These are phyloP conservation scores for Oryza glaberrima DNA, from an alignment of 176 grass and related monocot genomes.

Conservation along the genomic window DNA sequence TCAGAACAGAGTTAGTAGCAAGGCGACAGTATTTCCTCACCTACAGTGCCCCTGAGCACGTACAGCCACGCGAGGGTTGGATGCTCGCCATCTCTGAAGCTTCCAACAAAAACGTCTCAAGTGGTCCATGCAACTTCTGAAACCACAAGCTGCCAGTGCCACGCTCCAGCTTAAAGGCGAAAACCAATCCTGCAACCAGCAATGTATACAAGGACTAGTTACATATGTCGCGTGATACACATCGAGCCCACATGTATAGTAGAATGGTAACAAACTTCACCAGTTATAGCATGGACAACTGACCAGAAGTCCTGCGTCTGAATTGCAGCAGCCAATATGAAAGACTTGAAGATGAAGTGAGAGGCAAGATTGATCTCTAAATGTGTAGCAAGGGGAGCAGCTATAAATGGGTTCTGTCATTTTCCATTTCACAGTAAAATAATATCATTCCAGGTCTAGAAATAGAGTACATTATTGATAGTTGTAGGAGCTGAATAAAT, in stretches of 20 bases:
- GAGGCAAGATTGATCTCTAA: conserved; percentile 19
- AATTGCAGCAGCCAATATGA: conserved; percentile 3
- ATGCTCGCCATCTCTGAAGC: conserved; percentile 50
- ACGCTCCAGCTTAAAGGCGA: conserved; percentile 45
- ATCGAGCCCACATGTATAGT: conserved; percentile 49
- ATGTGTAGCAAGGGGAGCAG: background rate
- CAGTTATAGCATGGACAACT: conserved; percentile 33
- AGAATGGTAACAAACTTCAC: conserved; percentile 43
- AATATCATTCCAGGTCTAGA: conserved; percentile 11
- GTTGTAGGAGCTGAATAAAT: background rate
- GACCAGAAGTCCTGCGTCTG: conserved; percentile 29
- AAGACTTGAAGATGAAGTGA: conserved; percentile 5
- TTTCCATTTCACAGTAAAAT: background rate
- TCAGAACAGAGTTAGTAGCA: conserved; percentile 28
- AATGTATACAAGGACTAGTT: conserved; percentile 55
- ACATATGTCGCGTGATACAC: conserved; percentile 38
- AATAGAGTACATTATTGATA: conserved; percentile 19
- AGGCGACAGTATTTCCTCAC: conserved; percentile 47
- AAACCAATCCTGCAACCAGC: conserved; percentile 39
- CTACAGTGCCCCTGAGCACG: conserved; percentile 36
- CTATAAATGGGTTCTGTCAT: background rate
- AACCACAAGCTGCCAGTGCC: background rate
- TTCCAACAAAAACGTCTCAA: conserved; percentile 32
- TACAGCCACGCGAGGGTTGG: conserved; percentile 45
- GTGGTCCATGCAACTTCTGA: conserved; percentile 50